A percentile compares a stretch with the other conserved stretches of the same genome.
These are phyloP conservation scores for Paramecium sonneborni DNA, from an alignment of 73 alveolate species.

Conservation along the genomic window DNA sequence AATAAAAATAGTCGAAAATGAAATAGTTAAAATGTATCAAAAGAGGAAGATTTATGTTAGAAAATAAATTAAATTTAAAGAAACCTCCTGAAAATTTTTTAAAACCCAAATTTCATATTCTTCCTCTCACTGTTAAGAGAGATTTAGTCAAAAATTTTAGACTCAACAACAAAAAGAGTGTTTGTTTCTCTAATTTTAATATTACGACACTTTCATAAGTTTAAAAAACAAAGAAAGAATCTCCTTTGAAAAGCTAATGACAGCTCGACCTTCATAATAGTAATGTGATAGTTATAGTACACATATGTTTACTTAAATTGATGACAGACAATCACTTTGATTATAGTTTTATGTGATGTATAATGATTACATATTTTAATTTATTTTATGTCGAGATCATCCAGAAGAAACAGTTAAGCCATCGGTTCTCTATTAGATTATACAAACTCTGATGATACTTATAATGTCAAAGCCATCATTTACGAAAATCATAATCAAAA, in stretches of 20 bases:
- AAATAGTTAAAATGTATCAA: not conserved
- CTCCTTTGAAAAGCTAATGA: not conserved
- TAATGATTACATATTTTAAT: not conserved
- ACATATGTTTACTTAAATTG: conserved; percentile 20
- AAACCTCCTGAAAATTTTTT: conserved; percentile 14
- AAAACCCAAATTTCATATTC: not conserved
- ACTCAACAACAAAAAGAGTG: not conserved
- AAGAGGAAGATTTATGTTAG: conserved; percentile 17
- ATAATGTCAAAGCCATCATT: conserved; percentile 33
- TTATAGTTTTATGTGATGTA: conserved; percentile 1
- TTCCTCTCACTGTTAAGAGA: conserved; percentile 18
- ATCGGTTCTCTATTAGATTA: conserved; percentile 2
- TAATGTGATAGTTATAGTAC: conserved; percentile 18
- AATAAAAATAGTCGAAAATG: too few relatives aligned
- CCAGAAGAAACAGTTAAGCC: conserved; percentile 5
- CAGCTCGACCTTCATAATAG: conserved; percentile 3
- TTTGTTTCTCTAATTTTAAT: not conserved
- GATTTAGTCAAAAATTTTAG: not conserved
- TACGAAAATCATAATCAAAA: conserved; percentile 23
- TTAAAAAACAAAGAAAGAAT: not conserved
- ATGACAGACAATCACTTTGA: conserved; percentile 27
- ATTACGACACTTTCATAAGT: not conserved
- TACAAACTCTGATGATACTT: conserved; percentile 33
- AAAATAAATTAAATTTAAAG: conserved; percentile 16
- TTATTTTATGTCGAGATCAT: conserved; percentile 21